A percentile compares a stretch with the other conserved stretches of the same genome.
Conservation (phyloP, 257 asterid genomes). For the Solanum corneliomulleri region DNA sequence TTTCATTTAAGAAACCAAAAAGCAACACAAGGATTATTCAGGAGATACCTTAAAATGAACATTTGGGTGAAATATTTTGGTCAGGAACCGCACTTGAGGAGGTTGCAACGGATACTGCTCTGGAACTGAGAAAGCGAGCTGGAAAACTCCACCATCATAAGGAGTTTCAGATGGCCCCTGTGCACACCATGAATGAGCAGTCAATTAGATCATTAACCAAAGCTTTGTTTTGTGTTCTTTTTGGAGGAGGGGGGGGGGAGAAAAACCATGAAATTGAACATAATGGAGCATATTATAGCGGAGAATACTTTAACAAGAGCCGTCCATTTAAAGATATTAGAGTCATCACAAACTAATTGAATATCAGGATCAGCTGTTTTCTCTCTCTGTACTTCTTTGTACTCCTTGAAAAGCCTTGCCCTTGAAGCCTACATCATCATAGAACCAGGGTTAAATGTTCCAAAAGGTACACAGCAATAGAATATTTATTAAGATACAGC, state of each 20-base stretch:
- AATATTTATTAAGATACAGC: not conserved
- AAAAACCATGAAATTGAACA: not conserved
- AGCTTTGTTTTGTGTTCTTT: not conserved
- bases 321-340: constrained; percentile 93
- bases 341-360: constrained; percentile 87
- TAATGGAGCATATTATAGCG: not conserved
- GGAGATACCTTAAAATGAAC: constrained; percentile 89
- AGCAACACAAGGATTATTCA: not conserved
- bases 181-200: constrained; percentile 7
- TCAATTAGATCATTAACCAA: not conserved
- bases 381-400: constrained; percentile 95
- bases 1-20: not conserved
- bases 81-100: constrained; percentile 96
- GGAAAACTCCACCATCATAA: constrained; percentile 93
- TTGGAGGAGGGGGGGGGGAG: too few relatives aligned
- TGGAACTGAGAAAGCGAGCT: constrained; percentile 93
- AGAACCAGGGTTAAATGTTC: not conserved
- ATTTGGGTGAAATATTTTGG: constrained; percentile 96
- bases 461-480: not conserved
- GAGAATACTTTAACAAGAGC: constrained; percentile 75
- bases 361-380: constrained; percentile 91
- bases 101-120: constrained; percentile 99
- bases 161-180: constrained; percentile 99
- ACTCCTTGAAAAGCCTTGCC: constrained; percentile 93
- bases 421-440: constrained; percentile 62